Percentiles rank a stretch among this genome's conserved stretches.
Conservation (phyloP, 1,139 yeast species). For the Suhomyces atakaporum region DNA sequence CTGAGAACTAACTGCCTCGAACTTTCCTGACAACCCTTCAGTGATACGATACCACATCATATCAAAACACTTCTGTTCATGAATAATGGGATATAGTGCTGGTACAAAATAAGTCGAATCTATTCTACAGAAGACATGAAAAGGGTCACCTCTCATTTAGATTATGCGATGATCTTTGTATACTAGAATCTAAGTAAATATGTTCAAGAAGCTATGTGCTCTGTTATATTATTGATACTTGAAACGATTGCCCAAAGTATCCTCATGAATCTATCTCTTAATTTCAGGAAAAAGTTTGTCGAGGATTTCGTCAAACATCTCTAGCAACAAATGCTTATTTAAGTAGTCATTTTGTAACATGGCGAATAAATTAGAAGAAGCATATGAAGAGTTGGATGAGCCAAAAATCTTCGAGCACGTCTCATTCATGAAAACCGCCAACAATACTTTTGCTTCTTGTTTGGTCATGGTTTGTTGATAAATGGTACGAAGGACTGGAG, state of each 20-base stretch:
- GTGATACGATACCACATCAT: too few relatives aligned
- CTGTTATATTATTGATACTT: too few relatives aligned
- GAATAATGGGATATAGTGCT: too few relatives aligned
- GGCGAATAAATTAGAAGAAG: constrained; percentile 60
- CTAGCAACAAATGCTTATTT: constrained; percentile 64
- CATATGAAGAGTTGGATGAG: constrained; percentile 59
- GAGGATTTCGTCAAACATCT: constrained; percentile 54
- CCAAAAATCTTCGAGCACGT: constrained; percentile 80
- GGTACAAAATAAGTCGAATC: too few relatives aligned
- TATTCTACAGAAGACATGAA: too few relatives aligned
- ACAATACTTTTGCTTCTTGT: constrained; percentile 59
- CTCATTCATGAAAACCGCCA: constrained; percentile 62
- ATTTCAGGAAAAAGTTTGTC: constrained; percentile 43
- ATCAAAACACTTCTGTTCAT: too few relatives aligned
- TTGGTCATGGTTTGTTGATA: constrained; percentile 55
- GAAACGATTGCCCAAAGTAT: neutral
- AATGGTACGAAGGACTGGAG: constrained; percentile 47
- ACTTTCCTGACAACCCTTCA: too few relatives aligned
- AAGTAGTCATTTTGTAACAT: constrained; percentile 75
- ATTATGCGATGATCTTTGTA: too few relatives aligned
- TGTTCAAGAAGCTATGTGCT: too few relatives aligned
- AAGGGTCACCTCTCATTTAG: too few relatives aligned
- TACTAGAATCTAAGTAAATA: too few relatives aligned
- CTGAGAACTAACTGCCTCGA: too few relatives aligned
- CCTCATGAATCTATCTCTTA: neutral